Evolutionary conservation across 257 asterid genomes (phyloP).

Genomic region (Striga asiatica): DNA sequence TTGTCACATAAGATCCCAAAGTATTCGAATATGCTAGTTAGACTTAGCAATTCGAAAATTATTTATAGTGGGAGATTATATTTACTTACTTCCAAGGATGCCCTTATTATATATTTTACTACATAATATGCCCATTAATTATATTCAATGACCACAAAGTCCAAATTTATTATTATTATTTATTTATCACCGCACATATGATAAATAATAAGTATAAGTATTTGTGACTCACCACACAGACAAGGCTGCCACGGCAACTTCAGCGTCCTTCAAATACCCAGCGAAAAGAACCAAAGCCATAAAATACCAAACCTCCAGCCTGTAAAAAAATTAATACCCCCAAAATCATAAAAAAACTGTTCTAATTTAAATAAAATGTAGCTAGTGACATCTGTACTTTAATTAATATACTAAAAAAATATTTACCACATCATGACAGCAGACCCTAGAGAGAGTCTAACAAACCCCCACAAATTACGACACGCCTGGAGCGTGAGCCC

Average conservation of each 20-base stretch:
- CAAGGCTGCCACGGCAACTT: slow-evolving; percentile 32
- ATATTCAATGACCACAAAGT: no score
- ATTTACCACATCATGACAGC: slow-evolving; percentile 47
- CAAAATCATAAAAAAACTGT: no score
- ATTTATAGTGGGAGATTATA: no score
- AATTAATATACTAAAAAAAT: no score
- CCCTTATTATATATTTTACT: no score
- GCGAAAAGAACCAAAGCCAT: slow-evolving; percentile 25
- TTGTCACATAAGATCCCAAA: no score
- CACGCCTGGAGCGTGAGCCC: slow-evolving; percentile 40
- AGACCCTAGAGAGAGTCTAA: slow-evolving; percentile 36
- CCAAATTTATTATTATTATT: no score
- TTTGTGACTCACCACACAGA: slow-evolving; percentile 42
- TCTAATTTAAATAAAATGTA: no score
- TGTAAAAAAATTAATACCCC: not conserved
- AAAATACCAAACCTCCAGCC: slow-evolving; percentile 39
- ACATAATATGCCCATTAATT: no score
- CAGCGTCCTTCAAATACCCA: slow-evolving; percentile 35
- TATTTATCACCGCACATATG: not conserved
- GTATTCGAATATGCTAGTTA: no score
- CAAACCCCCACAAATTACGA: slow-evolving; percentile 37
- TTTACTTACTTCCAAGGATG: no score
- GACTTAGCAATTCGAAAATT: no score
- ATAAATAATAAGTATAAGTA: not conserved
- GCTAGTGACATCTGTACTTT: not conserved